Evolutionary conservation across 2,329 filamentous ascomycete species (phyloP), one percentile per base, ranked within the genome.

Genomic region (Fusarium beomiforme): DNA sequence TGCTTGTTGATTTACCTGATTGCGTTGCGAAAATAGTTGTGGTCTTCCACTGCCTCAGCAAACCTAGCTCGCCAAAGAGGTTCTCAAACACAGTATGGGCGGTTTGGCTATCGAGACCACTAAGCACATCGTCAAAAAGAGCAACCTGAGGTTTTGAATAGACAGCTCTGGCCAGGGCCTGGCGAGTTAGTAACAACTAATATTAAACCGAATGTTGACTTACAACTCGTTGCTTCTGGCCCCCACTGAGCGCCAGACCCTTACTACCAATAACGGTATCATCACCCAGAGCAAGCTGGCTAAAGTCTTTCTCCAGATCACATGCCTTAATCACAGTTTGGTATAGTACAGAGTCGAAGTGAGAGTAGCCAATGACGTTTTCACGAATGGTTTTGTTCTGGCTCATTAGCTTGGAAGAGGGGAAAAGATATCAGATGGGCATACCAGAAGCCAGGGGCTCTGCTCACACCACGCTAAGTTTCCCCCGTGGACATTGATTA

Each of bases 221-320:
- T 73, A 78, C 81, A 11, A 85, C 75, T 16, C 83, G 79, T 55
- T 84, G 81, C 65, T 81, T 83, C 67, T 87, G 85, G 0, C 85
- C 85, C 11, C 85, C 85, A 7, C 83, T 85, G 1, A 87, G 76
- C 7, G 79, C 81, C 53, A 85, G 78, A 0, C 85, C 85, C 37
- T 83, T 83, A 53, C 81, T 85, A 3, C 85, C 85, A 41, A 85
- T 76, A 2, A 79, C 73, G 0, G 83, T 85, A 12, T 73, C 65
- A 37, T 85, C 82, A 4, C 80, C 78, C 4, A 76, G 59, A 1
- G 79, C 70, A 16, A 86, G 72, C 34, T 76, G 77, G 8, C 42
- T 31, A 13, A 82, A 65, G 16, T 82, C 80, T 10, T 73, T 75
- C 11, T 79, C 75, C 8, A 85, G 74, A 49, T 81, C 78, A 17